These are phyloP conservation scores for Metrosideros polymorpha DNA, from an alignment of 441 rosid genomes.

Conservation along the genomic window DNA sequence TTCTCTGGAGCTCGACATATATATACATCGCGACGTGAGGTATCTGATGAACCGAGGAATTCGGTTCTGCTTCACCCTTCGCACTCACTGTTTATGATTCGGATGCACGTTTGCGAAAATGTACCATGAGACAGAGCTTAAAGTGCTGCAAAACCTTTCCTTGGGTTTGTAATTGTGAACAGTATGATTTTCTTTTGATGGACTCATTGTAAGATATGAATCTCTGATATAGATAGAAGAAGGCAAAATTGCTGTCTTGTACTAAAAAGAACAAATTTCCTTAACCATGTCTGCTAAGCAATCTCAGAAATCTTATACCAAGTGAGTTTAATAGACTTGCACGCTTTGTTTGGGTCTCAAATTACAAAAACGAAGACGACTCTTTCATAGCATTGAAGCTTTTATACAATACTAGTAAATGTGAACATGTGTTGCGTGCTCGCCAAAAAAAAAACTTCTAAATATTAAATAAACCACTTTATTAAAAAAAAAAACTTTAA, in stretches of 20 bases:
- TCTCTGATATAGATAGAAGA: no score
- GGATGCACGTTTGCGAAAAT: neutral
- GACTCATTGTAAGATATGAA: no score
- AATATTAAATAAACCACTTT: neutral
- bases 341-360: no score
- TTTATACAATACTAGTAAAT: neutral
- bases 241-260: neutral
- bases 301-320: neutral
- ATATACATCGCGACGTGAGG: neutral
- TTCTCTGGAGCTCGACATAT: neutral
- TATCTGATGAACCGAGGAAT: neutral
- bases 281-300: accelerated
- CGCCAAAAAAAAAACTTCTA: neutral
- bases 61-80: no score
- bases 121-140: neutral
- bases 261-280: neutral
- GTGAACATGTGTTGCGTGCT: neutral
- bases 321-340: no score
- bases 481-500: neutral
- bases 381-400: no score
- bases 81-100: neutral
- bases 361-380: no score
- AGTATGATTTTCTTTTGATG: neutral
- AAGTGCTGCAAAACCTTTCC: neutral
- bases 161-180: neutral